These are phyloP conservation scores for Wilhelminamyces savonicus DNA, from an alignment of 805 yeast genomes.

Conservation along the genomic window DNA sequence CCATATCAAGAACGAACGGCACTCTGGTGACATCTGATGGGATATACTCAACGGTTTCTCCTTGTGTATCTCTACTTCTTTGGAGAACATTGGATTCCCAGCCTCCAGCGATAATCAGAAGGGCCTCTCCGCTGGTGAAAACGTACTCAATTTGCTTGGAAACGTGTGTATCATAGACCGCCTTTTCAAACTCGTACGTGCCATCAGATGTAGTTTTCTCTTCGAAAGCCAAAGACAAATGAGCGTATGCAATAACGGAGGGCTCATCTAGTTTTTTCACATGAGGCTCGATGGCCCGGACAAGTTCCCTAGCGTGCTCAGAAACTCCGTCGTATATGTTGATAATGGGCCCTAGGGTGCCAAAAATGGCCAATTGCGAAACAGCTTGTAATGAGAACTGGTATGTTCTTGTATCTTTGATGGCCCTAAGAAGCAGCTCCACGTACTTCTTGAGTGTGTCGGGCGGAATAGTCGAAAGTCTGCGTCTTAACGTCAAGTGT, in stretches of 20 bases:
- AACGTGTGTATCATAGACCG: slow-evolving; percentile 50
- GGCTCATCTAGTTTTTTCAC: slow-evolving; percentile 55
- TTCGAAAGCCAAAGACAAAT: slow-evolving; percentile 39
- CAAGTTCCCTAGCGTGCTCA: slow-evolving; percentile 12
- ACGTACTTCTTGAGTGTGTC: slow-evolving; percentile 5
- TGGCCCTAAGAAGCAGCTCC: slow-evolving; percentile 5
- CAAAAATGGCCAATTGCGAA: slow-evolving; percentile 40
- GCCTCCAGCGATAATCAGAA: slow-evolving; percentile 65
- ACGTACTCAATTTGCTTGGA: slow-evolving; percentile 71
- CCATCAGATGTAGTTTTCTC: slow-evolving; percentile 5
- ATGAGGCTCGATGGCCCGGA: slow-evolving; percentile 23
- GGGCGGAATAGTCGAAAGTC: slow-evolving; percentile 3
- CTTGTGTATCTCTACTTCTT: slow-evolving; percentile 50
- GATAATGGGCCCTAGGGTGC: slow-evolving; percentile 35
- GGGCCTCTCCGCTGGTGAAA: slow-evolving; percentile 80
- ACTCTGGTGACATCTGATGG: slow-evolving; percentile 13
- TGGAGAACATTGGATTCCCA: slow-evolving; percentile 59
- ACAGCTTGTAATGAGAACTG: slow-evolving; percentile 30
- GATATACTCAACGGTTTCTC: slow-evolving; percentile 12
- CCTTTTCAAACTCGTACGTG: slow-evolving; percentile 32
- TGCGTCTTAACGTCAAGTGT: slow-evolving; percentile 30
- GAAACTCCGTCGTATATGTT: slow-evolving; percentile 4
- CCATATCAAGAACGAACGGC: slow-evolving; percentile 35
- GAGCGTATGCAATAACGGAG: slow-evolving; percentile 51
- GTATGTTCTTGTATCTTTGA: slow-evolving; percentile 17